Evolutionary conservation across 495 filamentous ascomycete species (phyloP).

Genomic region (Coniosporium apollinis): DNA sequence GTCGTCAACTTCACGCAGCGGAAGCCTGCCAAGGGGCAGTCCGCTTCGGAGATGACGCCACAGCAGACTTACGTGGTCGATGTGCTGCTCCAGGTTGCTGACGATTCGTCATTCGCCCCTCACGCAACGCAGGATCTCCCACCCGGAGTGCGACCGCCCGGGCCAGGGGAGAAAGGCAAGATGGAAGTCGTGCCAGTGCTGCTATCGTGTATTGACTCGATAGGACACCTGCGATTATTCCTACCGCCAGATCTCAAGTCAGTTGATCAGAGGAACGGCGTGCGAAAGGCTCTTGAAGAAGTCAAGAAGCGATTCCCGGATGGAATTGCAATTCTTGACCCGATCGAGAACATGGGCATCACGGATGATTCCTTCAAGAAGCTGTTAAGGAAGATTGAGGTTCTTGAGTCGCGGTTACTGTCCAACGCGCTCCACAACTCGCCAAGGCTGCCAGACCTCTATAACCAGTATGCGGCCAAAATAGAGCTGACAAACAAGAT

Average conservation of each 20-base stretch:
- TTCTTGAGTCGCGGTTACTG: conserved; percentile 80
- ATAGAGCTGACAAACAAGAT: conserved; percentile 57
- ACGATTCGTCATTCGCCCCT: conserved; percentile 36
- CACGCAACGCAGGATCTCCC: conserved; percentile 45
- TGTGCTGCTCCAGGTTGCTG: conserved; percentile 56
- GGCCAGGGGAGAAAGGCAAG: conserved; percentile 46
- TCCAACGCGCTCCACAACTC: conserved; percentile 82
- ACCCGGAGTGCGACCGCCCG: conserved; percentile 41
- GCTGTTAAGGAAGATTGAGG: conserved; percentile 88
- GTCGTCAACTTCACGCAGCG: conserved; percentile 55
- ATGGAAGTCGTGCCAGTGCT: conserved; percentile 79
- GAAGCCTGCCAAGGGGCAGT: conserved; percentile 38
- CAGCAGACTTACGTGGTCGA: conserved; percentile 70
- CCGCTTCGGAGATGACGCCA: conserved; percentile 42
- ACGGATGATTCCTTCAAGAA: conserved; percentile 84
- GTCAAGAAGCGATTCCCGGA: conserved; percentile 79
- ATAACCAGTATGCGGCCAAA: conserved; percentile 69
- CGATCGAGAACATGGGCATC: conserved; percentile 89
- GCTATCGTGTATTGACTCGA: conserved; percentile 62
- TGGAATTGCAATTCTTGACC: conserved; percentile 73
- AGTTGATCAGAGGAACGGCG: conserved; percentile 40
- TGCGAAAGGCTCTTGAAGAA: conserved; percentile 55
- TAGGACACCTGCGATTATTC: conserved; percentile 64
- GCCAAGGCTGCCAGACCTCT: conserved; percentile 61
- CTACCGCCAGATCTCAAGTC: conserved; percentile 55